A percentile compares a stretch with the other conserved stretches of the same genome.
These are phyloP conservation scores for Phytophthora idaei DNA, from an alignment of 352 stramenopile genomes.

Conservation along the genomic window DNA sequence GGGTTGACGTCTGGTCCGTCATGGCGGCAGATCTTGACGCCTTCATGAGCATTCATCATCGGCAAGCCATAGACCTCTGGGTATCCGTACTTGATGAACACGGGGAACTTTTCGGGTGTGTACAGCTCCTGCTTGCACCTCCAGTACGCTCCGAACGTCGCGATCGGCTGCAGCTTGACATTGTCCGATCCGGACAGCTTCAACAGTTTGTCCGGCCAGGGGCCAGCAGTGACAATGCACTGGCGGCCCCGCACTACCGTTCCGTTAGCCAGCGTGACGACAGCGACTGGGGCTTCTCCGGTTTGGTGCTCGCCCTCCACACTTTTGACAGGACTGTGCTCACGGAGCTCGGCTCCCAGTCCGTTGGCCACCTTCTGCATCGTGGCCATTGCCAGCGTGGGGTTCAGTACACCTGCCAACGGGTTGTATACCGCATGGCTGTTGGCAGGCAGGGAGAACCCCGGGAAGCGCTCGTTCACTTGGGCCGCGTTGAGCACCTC, in stretches of 20 bases:
- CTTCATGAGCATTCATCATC: constrained; percentile 46
- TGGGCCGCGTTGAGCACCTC: constrained; percentile 49
- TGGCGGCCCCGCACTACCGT: constrained; percentile 33
- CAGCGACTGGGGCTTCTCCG: constrained; percentile 25
- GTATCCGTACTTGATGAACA: constrained; percentile 71
- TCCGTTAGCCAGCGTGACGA: constrained; percentile 41
- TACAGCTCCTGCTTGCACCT: constrained; percentile 54
- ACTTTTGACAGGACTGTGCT: constrained; percentile 35
- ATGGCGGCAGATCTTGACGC: constrained; percentile 82
- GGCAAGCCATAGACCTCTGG: constrained; percentile 61
- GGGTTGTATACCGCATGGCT: constrained; percentile 56
- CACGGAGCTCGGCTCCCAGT: constrained; percentile 48
- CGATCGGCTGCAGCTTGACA: constrained; percentile 62
- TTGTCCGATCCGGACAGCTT: constrained; percentile 19
- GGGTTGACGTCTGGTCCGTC: constrained; percentile 52
- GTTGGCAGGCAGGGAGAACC: constrained; percentile 46
- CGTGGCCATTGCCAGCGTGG: constrained; percentile 54
- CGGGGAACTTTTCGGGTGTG: constrained; percentile 53
- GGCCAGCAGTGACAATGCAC: constrained; percentile 65
- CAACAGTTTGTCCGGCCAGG: constrained; percentile 59
- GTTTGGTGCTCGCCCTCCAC: constrained; percentile 28
- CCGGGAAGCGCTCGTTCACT: constrained; percentile 57
- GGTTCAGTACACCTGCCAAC: constrained; percentile 60
- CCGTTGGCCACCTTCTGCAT: constrained; percentile 48
- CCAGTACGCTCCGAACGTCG: constrained; percentile 74